Evolutionary conservation across 805 yeast genomes (phyloP).

Genomic region (Scheffersomyces ergatensis): DNA sequence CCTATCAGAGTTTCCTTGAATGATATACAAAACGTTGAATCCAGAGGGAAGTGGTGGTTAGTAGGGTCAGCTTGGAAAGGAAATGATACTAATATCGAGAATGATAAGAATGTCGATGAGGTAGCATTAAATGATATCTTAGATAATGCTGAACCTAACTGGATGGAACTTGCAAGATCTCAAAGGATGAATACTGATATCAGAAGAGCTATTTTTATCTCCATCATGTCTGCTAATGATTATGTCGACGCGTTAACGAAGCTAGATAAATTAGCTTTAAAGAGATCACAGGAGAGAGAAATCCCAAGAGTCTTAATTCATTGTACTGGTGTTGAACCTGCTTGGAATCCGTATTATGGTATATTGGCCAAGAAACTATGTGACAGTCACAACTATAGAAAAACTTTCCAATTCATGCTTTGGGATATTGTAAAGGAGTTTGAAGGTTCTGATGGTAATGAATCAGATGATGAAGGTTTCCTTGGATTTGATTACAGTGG

Average conservation of each 20-base stretch:
- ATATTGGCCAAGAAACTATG: conserved; percentile 75
- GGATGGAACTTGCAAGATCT: conserved; percentile 80
- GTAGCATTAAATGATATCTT: conserved; percentile 56
- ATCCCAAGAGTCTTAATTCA: conserved; percentile 83
- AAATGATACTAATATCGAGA: conserved; percentile 20
- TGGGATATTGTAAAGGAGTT: conserved; percentile 84
- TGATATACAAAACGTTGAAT: conserved; percentile 75
- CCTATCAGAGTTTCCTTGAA: conserved; percentile 80
- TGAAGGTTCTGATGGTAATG: conserved; percentile 46
- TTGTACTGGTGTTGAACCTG: conserved; percentile 79
- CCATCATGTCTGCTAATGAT: conserved; percentile 94
- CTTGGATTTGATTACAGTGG: conserved; percentile 34
- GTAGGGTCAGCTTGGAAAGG: conserved; percentile 99
- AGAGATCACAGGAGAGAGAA: conserved; percentile 78
- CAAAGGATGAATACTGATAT: conserved; percentile 96
- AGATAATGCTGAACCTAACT: conserved; percentile 75
- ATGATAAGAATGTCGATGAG: conserved; percentile 26
- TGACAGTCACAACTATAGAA: conserved; percentile 68
- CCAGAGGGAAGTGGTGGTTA: conserved; percentile 97
- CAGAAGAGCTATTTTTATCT: conserved; percentile 88
- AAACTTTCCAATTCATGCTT: conserved; percentile 81
- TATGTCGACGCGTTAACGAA: conserved; percentile 83
- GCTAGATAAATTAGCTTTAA: conserved; percentile 74
- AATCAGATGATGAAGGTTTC: conserved; percentile 43
- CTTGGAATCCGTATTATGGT: conserved; percentile 88